Evolutionary conservation across 169 alveolate species (phyloP).

Genomic region (Plasmodium inui): DNA sequence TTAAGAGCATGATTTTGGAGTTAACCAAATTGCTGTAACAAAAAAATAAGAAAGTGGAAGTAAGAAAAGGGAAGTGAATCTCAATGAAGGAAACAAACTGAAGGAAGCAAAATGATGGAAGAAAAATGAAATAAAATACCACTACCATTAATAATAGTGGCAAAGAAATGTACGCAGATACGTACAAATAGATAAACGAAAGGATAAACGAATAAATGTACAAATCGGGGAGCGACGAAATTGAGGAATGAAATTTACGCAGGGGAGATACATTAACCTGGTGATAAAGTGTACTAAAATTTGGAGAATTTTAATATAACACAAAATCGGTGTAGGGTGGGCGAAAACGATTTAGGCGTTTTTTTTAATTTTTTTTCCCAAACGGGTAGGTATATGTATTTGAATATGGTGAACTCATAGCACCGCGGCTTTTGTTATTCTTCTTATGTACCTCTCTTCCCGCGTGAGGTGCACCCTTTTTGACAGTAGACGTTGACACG

Average conservation of each 20-base stretch:
- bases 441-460: neutral
- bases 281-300: neutral
- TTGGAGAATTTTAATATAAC: neutral
- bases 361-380: neutral
- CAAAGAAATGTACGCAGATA: neutral
- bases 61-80: neutral
- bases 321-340: neutral
- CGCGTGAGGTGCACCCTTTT: neutral
- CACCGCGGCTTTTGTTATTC: neutral
- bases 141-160: neutral
- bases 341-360: neutral
- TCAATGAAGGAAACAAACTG: neutral
- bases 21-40: conserved; percentile 15
- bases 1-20: conserved; percentile 33
- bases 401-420: neutral
- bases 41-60: neutral
- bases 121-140: neutral
- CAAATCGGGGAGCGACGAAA: neutral
- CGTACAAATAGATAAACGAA: neutral
- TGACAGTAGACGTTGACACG: neutral
- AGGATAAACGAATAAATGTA: neutral
- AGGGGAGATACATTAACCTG: neutral
- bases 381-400: too few relatives aligned
- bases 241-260: neutral
- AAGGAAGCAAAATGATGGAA: too few relatives aligned